phyloP scores from a whole-genome alignment of 257 asterid genomes.

The Nicotiana sylvestris region DNA sequence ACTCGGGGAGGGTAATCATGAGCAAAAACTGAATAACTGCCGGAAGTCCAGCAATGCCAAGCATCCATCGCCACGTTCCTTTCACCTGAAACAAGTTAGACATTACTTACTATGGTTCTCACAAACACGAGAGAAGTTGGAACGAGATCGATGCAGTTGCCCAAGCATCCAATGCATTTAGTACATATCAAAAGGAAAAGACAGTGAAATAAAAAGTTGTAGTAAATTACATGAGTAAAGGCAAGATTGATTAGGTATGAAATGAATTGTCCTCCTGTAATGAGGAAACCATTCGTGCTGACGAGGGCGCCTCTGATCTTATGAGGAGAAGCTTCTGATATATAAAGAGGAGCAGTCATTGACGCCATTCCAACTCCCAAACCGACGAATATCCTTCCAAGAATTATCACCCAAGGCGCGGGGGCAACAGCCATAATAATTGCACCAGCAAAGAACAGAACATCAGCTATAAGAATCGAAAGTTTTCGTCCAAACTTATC shows the following conservation, averaged over 20 bases:
- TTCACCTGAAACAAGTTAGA: constrained; percentile 11
- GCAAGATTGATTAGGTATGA: constrained; percentile 16
- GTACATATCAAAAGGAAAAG: neutral
- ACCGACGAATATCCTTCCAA: constrained; percentile 17
- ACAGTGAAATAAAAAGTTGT: neutral
- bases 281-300: constrained; percentile 9
- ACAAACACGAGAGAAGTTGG: no score
- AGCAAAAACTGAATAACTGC: constrained; percentile 30
- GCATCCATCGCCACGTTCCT: constrained; percentile 52
- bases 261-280: constrained; percentile 17
- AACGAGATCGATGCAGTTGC: neutral
- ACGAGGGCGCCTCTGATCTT: constrained; percentile 18
- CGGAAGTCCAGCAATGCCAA: constrained; percentile 35
- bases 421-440: constrained; percentile 14
- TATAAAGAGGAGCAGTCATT: constrained; percentile 19
- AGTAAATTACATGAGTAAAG: constrained; percentile 12
- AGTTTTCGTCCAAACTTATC: constrained; percentile 13
- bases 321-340: constrained; percentile 21
- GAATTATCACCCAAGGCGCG: constrained; percentile 9
- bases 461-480: constrained; percentile 6
- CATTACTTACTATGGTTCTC: neutral
- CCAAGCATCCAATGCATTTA: neutral
- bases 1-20: constrained; percentile 38
- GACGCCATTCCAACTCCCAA: constrained; percentile 19
- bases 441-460: constrained; percentile 13